These are phyloP conservation scores for Gypsophila paniculata DNA, from an alignment of 179 eudicot species.

Conservation along the genomic window DNA sequence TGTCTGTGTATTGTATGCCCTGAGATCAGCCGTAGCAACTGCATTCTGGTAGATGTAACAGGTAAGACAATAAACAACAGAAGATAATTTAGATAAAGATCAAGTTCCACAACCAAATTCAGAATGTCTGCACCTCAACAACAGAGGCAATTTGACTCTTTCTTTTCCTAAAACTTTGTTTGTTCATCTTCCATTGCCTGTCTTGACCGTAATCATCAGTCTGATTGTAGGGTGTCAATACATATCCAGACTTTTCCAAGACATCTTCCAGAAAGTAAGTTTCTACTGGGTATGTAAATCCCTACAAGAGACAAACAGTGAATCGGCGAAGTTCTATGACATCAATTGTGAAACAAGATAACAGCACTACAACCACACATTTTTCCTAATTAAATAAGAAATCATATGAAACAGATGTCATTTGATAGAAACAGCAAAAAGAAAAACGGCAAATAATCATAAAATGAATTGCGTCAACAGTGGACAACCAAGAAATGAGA, in stretches of 20 bases:
- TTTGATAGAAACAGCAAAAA: neutral
- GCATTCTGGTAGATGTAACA: constrained; percentile 49
- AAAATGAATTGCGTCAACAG: neutral
- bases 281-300: constrained; percentile 75
- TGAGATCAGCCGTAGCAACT: constrained; percentile 67
- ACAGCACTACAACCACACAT: constrained; percentile 9
- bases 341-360: constrained; percentile 12
- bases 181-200: constrained; percentile 75
- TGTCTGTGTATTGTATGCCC: constrained; percentile 48
- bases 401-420: neutral
- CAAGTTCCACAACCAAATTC: neutral
- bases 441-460: neutral
- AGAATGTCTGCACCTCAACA: constrained; percentile 55
- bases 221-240: constrained; percentile 70
- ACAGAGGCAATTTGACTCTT: constrained; percentile 83
- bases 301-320: constrained; percentile 41
- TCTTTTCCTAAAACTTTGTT: constrained; percentile 76
- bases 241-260: constrained; percentile 71
- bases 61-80: constrained; percentile 6
- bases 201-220: constrained; percentile 87
- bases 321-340: neutral
- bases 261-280: constrained; percentile 75
- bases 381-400: neutral
- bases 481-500: constrained; percentile 10
- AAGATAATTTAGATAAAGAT: constrained; percentile 5